phyloP scores from a whole-genome alignment of 768 basidiomycete genomes.

The Filobasidium floriforme region DNA sequence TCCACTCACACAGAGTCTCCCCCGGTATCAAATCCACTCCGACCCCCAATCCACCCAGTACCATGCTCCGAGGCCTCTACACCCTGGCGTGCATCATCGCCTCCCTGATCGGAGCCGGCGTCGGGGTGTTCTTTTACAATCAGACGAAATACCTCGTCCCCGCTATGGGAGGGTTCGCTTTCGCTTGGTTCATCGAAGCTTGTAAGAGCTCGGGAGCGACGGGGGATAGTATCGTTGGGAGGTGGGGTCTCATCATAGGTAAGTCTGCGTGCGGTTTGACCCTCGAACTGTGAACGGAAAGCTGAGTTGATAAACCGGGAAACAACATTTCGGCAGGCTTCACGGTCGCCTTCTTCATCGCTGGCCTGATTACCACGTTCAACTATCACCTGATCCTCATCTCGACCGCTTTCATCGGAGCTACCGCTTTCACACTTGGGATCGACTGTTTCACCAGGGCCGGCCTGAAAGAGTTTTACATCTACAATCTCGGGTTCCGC shows the following conservation, averaged over 20 bases:
- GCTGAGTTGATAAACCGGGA: too few species aligned
- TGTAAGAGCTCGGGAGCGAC: constrained; percentile 77
- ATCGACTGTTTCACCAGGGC: constrained; percentile 89
- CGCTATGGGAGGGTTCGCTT: constrained; percentile 70
- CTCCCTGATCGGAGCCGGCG: constrained; percentile 71
- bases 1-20: constrained; percentile 69
- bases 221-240: constrained; percentile 57
- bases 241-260: constrained; percentile 89
- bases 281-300: too few species aligned
- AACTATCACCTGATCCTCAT: constrained; percentile 80
- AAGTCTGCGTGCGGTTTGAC: too few species aligned
- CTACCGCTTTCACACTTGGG: constrained; percentile 82
- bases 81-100: constrained; percentile 72
- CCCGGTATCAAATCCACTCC: constrained; percentile 53
- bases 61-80: constrained; percentile 77
- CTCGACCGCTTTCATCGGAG: constrained; percentile 76
- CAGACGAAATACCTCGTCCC: constrained; percentile 70
- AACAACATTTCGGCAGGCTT: too few species aligned
- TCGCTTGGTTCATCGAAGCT: constrained; percentile 80
- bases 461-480: constrained; percentile 93
- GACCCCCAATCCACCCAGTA: constrained; percentile 58
- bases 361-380: constrained; percentile 75
- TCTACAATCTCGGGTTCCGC: constrained; percentile 87
- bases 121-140: constrained; percentile 90
- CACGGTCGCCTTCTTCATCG: constrained; percentile 67